These are phyloP conservation scores for Erysiphe neolycopersici DNA, from an alignment of 2,329 filamentous ascomycete genomes.

Conservation along the genomic window DNA sequence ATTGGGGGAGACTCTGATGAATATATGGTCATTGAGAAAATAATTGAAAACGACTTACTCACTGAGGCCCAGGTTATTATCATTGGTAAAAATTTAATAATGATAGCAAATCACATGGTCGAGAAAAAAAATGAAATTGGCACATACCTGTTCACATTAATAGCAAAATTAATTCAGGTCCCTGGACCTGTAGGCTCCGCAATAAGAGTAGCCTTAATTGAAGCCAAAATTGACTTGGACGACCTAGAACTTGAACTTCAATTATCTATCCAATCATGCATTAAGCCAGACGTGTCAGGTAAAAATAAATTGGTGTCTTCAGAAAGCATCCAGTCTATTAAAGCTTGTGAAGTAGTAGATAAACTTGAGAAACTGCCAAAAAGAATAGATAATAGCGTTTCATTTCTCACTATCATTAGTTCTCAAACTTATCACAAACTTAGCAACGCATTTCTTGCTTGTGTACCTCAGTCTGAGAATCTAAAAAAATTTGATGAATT, in stretches of 20 bases:
- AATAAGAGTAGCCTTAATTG: slow-evolving; percentile 39
- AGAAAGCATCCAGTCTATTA: background rate
- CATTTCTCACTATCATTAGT: slow-evolving; percentile 25
- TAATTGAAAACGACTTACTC: slow-evolving; percentile 32
- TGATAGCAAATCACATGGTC: slow-evolving; percentile 27
- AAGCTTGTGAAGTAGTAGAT: slow-evolving; percentile 7
- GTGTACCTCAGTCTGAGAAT: slow-evolving; percentile 20
- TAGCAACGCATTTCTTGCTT: slow-evolving; percentile 28
- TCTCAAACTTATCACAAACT: slow-evolving; percentile 30
- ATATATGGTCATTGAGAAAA: slow-evolving; percentile 30
- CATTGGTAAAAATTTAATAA: slow-evolving; percentile 36
- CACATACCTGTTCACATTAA: slow-evolving; percentile 33
- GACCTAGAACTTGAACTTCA: slow-evolving; percentile 50
- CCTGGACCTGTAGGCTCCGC: slow-evolving; percentile 30
- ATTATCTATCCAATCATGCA: slow-evolving; percentile 33
- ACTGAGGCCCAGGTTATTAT: slow-evolving; percentile 35
- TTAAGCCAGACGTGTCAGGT: slow-evolving; percentile 21
- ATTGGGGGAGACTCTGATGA: slow-evolving; percentile 31
- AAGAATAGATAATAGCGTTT: slow-evolving; percentile 16
- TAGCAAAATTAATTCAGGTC: slow-evolving; percentile 38
- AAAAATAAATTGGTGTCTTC: slow-evolving; percentile 23
- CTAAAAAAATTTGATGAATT: slow-evolving; percentile 18
- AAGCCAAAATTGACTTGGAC: slow-evolving; percentile 44
- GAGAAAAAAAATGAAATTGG: slow-evolving; percentile 29
- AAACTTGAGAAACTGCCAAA: slow-evolving; percentile 10